These are phyloP conservation scores for Gracilaria vermiculophylla DNA, from an alignment of 23 red algal genomes.

Conservation along the genomic window DNA sequence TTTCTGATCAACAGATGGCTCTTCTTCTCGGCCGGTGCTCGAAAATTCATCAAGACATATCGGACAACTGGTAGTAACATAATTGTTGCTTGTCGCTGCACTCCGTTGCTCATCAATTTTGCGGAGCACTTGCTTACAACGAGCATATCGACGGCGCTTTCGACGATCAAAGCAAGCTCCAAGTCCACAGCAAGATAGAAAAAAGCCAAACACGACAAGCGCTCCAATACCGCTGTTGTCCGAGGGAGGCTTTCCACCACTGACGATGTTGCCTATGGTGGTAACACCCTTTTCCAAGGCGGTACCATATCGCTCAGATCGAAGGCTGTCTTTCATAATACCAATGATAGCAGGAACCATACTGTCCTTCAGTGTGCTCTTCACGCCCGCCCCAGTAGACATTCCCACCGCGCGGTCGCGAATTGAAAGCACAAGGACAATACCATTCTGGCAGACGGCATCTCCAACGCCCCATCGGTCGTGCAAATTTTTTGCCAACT, in stretches of 20 bases:
- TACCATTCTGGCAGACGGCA: slow-evolving; percentile 58
- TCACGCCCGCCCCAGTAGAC: slow-evolving; percentile 54
- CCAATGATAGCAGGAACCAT: slow-evolving; percentile 36
- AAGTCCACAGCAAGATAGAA: neutral
- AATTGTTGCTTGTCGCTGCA: neutral
- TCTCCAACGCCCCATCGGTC: slow-evolving; percentile 84
- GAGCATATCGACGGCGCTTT: neutral
- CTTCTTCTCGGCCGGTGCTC: neutral
- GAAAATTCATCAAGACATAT: slow-evolving; percentile 68
- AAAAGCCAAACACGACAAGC: neutral
- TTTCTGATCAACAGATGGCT: neutral
- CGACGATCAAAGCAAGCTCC: neutral
- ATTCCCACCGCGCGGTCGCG: slow-evolving; percentile 55
- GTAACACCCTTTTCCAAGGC: slow-evolving; percentile 53
- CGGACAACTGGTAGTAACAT: slow-evolving; percentile 53
- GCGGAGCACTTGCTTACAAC: slow-evolving; percentile 25
- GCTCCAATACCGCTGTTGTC: neutral
- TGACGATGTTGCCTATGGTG: slow-evolving; percentile 36
- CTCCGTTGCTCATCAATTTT: slow-evolving; percentile 40
- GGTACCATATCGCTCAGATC: neutral
- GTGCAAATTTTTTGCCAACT: slow-evolving; percentile 60
- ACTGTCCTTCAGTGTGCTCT: slow-evolving; percentile 13
- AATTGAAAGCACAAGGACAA: slow-evolving; percentile 50
- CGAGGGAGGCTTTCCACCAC: slow-evolving; percentile 28
- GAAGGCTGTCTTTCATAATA: slow-evolving; percentile 18